Evolutionary conservation across 768 basidiomycete genomes (phyloP).

Genomic region (Trametes punicea): DNA sequence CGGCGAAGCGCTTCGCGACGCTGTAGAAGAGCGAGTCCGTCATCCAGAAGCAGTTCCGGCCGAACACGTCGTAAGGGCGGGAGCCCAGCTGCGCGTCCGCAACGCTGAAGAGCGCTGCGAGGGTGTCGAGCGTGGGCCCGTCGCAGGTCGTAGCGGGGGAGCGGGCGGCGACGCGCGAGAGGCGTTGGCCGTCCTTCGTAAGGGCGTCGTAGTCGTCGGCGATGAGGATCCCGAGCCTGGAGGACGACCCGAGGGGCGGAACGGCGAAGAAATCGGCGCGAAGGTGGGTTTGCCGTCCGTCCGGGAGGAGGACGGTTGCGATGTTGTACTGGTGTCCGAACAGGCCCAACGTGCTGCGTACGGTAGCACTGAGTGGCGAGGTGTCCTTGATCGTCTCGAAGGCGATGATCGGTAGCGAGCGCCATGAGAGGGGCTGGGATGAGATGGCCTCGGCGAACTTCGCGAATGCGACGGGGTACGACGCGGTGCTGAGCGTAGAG

Average conservation of each 20-base stretch:
- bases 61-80: slow-evolving; percentile 1
- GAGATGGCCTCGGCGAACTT: neutral
- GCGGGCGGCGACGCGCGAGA: neutral
- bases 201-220: slow-evolving; percentile 2
- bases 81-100: neutral
- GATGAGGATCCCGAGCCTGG: neutral
- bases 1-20: neutral
- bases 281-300: neutral
- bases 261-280: neutral
- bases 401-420: neutral
- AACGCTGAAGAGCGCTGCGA: neutral
- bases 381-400: slow-evolving; percentile 5
- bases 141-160: neutral
- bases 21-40: slow-evolving; percentile 10
- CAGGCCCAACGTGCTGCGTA: neutral
- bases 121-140: slow-evolving; percentile 2
- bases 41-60: slow-evolving; percentile 15
- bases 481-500: neutral
- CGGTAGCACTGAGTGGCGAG: neutral
- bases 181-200: neutral
- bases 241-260: neutral
- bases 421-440: neutral
- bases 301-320: neutral
- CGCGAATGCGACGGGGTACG: neutral
- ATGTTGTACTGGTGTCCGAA: slow-evolving; percentile 8